phyloP scores from a whole-genome alignment of 202 grass and related monocot genomes.

The Carex sylvatica region DNA sequence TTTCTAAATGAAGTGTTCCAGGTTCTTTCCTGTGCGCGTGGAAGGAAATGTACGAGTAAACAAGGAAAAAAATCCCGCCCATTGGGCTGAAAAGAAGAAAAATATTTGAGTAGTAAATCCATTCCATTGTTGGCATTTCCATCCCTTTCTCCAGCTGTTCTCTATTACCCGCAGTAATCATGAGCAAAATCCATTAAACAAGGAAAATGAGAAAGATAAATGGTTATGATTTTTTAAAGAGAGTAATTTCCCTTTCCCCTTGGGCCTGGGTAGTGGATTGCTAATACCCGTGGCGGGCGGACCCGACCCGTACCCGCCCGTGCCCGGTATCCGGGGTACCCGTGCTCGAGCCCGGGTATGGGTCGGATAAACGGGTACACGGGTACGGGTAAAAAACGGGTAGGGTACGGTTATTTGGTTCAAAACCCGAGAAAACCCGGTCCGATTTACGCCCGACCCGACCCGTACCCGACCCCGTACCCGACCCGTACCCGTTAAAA shows the following conservation, averaged over 20 bases:
- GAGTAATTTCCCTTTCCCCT: not conserved
- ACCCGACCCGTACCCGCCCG: too few relatives aligned
- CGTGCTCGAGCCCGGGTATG: too few relatives aligned
- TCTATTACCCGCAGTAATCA: not conserved
- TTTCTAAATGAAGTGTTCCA: not conserved
- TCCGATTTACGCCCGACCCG: too few relatives aligned
- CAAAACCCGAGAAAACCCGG: too few relatives aligned
- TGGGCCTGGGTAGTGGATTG: not conserved
- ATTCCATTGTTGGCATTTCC: not conserved
- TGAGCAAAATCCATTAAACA: constrained; percentile 3
- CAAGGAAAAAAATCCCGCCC: not conserved
- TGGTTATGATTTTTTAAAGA: not conserved
- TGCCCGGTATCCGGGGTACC: too few relatives aligned
- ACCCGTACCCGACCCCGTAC: too few relatives aligned
- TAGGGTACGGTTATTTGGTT: too few relatives aligned
- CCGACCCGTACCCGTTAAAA: too few relatives aligned
- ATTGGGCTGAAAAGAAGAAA: not conserved
- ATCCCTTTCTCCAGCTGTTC: not conserved
- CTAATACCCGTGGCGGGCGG: too few relatives aligned
- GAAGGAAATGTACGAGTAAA: constrained; percentile 3
- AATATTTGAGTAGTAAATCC: not conserved
- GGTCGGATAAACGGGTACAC: too few relatives aligned
- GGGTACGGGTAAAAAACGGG: too few relatives aligned
- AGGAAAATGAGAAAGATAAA: not conserved
- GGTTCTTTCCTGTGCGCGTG: constrained; percentile 17